Percentiles rank a stretch among this genome's conserved stretches.
Conservation (phyloP, 1,284 basidiomycete genomes). For the Malassezia sp. region DNA sequence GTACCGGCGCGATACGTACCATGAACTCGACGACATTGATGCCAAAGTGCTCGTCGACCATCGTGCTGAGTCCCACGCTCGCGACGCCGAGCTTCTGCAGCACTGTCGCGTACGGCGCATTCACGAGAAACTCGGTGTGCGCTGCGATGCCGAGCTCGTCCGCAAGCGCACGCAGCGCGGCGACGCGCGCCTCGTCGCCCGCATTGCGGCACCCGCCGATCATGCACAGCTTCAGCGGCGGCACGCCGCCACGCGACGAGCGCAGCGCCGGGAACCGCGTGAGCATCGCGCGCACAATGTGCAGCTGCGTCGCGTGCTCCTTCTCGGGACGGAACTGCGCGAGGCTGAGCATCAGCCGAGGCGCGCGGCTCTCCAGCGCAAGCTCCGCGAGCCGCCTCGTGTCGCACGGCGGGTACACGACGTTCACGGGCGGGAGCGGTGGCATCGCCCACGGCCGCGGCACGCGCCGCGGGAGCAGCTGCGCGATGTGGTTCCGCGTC, state of each 20-base stretch:
- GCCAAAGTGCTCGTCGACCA: constrained; percentile 98
- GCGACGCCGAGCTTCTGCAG: constrained; percentile 60
- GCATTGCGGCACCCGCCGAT: constrained; percentile 73
- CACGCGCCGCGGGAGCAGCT: constrained; percentile 48
- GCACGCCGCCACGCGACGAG: neutral
- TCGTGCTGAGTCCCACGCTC: constrained; percentile 81
- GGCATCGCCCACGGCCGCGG: constrained; percentile 28
- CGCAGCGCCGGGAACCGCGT: constrained; percentile 42
- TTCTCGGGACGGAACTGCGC: constrained; percentile 81
- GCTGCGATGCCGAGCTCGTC: constrained; percentile 57
- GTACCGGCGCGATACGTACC: no score
- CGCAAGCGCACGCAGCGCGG: constrained; percentile 56
- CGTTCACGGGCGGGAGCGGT: constrained; percentile 44
- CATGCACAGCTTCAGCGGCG: constrained; percentile 50
- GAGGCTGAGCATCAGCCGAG: constrained; percentile 48
- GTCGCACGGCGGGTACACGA: constrained; percentile 87
- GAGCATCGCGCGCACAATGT: constrained; percentile 59
- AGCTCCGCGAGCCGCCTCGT: constrained; percentile 62
- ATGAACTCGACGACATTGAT: constrained; percentile 97
- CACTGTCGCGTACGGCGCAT: constrained; percentile 65
- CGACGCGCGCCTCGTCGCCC: constrained; percentile 62
- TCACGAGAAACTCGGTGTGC: constrained; percentile 67
- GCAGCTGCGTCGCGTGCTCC: constrained; percentile 72
- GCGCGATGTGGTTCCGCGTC: constrained; percentile 72
- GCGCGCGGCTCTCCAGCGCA: constrained; percentile 50